Conservation (phyloP, 139 green algal genomes). For the Trebouxia sp. region DNA sequence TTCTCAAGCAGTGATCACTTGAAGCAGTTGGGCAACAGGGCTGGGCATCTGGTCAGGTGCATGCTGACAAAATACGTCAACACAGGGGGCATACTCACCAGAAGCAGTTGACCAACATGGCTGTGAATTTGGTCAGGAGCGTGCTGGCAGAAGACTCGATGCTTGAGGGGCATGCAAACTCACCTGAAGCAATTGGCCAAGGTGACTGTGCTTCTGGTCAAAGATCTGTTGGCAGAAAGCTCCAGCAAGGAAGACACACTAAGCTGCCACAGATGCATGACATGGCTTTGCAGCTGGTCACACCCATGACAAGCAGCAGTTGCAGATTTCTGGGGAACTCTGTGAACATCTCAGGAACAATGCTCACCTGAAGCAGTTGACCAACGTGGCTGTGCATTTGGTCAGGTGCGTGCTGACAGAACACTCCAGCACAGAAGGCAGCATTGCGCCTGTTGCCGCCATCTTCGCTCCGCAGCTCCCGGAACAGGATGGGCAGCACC, state of each 20-base stretch:
- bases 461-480: constrained; percentile 64
- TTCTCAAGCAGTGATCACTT: not conserved
- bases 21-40: too few relatives aligned
- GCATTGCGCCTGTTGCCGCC: constrained; percentile 74
- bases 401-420: constrained; percentile 47
- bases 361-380: constrained; percentile 62
- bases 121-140: not conserved
- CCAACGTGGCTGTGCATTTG: constrained; percentile 24
- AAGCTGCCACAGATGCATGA: not conserved
- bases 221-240: not conserved
- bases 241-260: not conserved
- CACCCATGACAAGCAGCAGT: not conserved
- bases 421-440: constrained; percentile 60
- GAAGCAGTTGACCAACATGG: constrained; percentile 48
- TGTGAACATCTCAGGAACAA: not conserved
- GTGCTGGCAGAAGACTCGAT: not conserved
- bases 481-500: constrained; percentile 55
- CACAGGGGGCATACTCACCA: too few relatives aligned
- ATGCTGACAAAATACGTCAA: not conserved
- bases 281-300: not conserved
- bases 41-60: too few relatives aligned
- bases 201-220: not conserved
- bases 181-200: not conserved
- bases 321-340: not conserved
- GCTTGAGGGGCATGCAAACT: not conserved